phyloP scores from a whole-genome alignment of 1,284 basidiomycete genomes.

The Tylopilus sp. region DNA sequence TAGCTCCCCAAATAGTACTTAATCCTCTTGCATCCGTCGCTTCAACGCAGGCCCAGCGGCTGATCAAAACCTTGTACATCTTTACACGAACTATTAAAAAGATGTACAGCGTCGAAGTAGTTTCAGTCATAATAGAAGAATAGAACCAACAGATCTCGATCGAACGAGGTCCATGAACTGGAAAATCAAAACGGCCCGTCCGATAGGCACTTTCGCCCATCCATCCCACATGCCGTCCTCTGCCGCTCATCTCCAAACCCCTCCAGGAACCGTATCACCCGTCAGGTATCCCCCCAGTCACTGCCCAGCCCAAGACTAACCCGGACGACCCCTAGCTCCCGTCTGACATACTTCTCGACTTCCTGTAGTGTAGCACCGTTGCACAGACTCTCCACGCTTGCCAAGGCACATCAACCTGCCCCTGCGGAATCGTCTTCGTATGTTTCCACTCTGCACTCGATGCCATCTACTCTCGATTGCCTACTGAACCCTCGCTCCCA shows the following conservation, averaged over 20 bases:
- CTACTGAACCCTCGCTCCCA: not conserved
- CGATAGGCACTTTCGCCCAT: slow-evolving; percentile 41
- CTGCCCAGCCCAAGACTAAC: slow-evolving; percentile 82
- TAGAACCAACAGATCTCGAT: no score
- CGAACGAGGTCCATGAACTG: not conserved
- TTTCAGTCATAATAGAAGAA: not conserved
- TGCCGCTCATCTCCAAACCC: slow-evolving; percentile 57
- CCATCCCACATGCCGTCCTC: slow-evolving; percentile 57
- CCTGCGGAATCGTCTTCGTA: slow-evolving; percentile 27
- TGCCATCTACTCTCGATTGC: no score
- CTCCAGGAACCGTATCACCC: slow-evolving; percentile 68
- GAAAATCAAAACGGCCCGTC: slow-evolving; percentile 38
- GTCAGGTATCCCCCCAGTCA: slow-evolving; percentile 80
- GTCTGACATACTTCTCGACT: slow-evolving; percentile 70
- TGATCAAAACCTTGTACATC: no score
- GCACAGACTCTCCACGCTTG: slow-evolving; percentile 62
- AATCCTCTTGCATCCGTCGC: no score
- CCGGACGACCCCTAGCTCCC: slow-evolving; percentile 79
- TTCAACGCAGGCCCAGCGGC: no score
- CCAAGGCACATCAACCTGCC: no score
- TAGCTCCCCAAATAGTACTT: no score
- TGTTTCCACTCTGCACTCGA: not conserved
- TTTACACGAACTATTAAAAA: no score
- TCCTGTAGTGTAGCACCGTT: slow-evolving; percentile 69
- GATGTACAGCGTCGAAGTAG: not conserved